Percentiles rank a stretch among this genome's conserved stretches.
phyloP scores from a whole-genome alignment of 805 yeast species.

The Starmerella roubikii region DNA sequence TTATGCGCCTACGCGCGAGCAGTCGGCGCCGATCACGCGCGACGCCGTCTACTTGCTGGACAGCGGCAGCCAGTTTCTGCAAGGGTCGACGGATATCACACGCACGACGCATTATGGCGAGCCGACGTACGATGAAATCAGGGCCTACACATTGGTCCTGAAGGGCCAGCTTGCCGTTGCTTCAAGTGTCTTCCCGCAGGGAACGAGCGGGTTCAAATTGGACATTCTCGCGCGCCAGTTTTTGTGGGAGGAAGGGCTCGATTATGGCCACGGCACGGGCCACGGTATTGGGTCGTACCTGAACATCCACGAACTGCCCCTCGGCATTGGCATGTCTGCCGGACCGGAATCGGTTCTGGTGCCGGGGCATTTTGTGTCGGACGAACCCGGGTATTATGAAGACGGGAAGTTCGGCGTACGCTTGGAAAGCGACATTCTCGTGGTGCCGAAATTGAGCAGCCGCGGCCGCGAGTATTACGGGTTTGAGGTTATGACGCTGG shows the following conservation, averaged over 20 bases:
- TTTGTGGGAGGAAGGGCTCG: conserved; percentile 70
- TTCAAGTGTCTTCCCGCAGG: conserved; percentile 62
- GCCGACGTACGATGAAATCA: conserved; percentile 45
- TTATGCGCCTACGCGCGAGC: conserved; percentile 47
- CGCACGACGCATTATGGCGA: conserved; percentile 62
- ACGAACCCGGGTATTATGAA: conserved; percentile 90
- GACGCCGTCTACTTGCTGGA: conserved; percentile 64
- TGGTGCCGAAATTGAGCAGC: conserved; percentile 33
- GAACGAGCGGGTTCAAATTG: conserved; percentile 59
- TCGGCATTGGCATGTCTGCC: conserved; percentile 45
- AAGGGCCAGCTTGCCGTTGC: conserved; percentile 88
- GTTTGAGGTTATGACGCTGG: conserved; percentile 69
- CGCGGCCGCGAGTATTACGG: conserved; percentile 46
- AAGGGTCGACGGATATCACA: conserved; percentile 95
- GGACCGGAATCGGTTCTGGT: conserved; percentile 40
- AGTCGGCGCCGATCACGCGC: conserved; percentile 49
- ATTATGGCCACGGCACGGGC: conserved; percentile 91
- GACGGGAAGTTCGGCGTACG: conserved; percentile 87
- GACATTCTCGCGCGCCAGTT: conserved; percentile 77
- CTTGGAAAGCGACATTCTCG: conserved; percentile 71
- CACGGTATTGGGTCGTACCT: conserved; percentile 90
- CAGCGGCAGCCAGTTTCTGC: conserved; percentile 82
- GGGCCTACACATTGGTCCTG: conserved; percentile 69
- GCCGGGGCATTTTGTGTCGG: conserved; percentile 67
- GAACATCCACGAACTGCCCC: conserved; percentile 89